Conservation (phyloP, 2,329 filamentous ascomycete genomes). For the Trichoderma oligosporum region DNA sequence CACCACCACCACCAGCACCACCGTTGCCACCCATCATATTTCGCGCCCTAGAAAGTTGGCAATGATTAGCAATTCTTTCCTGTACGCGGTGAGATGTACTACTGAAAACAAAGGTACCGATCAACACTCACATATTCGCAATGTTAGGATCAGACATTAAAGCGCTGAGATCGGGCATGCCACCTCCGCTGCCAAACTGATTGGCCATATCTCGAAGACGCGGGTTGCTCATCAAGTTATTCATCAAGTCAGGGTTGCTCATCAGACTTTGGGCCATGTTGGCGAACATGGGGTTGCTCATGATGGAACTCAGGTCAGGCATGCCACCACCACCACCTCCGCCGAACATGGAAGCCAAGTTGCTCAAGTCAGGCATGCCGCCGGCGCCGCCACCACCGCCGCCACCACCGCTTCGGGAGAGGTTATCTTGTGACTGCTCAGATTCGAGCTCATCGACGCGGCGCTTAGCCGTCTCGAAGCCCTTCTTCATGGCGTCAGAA, state of each 20-base stretch:
- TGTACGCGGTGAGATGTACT: too few relatives aligned
- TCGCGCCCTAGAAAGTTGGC: constrained; percentile 36
- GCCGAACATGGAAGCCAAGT: constrained; percentile 67
- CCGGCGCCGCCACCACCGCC: constrained; percentile 50
- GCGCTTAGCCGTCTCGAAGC: constrained; percentile 87
- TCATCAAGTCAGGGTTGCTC: constrained; percentile 92
- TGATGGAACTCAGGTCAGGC: constrained; percentile 81
- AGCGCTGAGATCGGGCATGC: constrained; percentile 80
- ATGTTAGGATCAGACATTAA: constrained; percentile 92
- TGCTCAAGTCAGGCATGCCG: constrained; percentile 68
- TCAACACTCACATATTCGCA: constrained; percentile 81
- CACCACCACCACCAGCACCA: constrained; percentile 23
- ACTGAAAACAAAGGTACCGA: too few relatives aligned
- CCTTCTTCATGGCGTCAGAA: constrained; percentile 96
- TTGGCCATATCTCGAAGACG: constrained; percentile 82
- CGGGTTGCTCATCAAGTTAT: constrained; percentile 91
- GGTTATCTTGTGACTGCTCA: constrained; percentile 32
- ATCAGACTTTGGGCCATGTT: constrained; percentile 96
- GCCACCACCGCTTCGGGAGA: constrained; percentile 46
- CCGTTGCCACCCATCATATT: constrained; percentile 44
- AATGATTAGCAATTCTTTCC: not conserved
- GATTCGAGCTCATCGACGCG: constrained; percentile 75
- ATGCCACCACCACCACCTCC: constrained; percentile 70
- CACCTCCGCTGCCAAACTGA: constrained; percentile 69
- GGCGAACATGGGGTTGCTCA: constrained; percentile 98